Percentiles rank a stretch among this genome's conserved stretches.
Evolutionary conservation across 2,329 filamentous ascomycete genomes (phyloP).

Genomic region (Calonectria leucothoes): DNA sequence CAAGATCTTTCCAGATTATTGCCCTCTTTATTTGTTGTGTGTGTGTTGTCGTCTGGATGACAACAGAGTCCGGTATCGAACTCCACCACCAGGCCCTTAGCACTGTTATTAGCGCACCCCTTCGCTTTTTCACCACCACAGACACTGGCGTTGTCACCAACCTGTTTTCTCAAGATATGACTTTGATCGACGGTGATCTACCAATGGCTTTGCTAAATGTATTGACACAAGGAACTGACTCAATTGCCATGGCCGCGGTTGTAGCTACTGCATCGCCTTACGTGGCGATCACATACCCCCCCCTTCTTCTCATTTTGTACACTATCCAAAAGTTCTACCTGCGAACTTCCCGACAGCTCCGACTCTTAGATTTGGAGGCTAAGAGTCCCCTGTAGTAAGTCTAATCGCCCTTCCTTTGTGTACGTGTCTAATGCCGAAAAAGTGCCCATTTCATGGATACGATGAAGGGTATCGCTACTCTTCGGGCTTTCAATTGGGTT

Average conservation of each 20-base stretch:
- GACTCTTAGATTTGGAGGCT: slow-evolving; percentile 68
- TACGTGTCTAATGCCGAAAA: background rate
- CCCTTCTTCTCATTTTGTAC: slow-evolving; percentile 57
- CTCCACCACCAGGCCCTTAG: slow-evolving; percentile 13
- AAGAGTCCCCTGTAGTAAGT: slow-evolving; percentile 64
- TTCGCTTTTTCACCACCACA: slow-evolving; percentile 46
- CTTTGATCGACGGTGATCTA: slow-evolving; percentile 50
- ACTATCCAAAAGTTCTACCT: slow-evolving; percentile 67
- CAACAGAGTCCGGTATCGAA: slow-evolving; percentile 15
- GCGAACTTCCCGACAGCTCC: slow-evolving; percentile 67
- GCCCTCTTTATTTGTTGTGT: background rate
- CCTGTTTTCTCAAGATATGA: slow-evolving; percentile 52
- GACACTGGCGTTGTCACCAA: slow-evolving; percentile 50
- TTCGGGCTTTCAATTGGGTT: slow-evolving; percentile 67
- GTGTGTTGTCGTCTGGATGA: background rate
- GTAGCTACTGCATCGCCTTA: slow-evolving; percentile 53
- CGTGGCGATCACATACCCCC: slow-evolving; percentile 60
- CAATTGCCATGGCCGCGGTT: slow-evolving; percentile 22
- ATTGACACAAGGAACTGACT: slow-evolving; percentile 1
- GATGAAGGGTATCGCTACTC: slow-evolving; percentile 62
- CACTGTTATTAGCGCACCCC: slow-evolving; percentile 34
- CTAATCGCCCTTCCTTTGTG: background rate
- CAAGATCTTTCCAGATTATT: background rate
- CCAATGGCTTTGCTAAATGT: slow-evolving; percentile 44
- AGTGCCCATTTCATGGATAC: slow-evolving; percentile 64